Evolutionary conservation across 2,329 filamentous ascomycete species (phyloP).

Genomic region (Colletotrichum sp.): DNA sequence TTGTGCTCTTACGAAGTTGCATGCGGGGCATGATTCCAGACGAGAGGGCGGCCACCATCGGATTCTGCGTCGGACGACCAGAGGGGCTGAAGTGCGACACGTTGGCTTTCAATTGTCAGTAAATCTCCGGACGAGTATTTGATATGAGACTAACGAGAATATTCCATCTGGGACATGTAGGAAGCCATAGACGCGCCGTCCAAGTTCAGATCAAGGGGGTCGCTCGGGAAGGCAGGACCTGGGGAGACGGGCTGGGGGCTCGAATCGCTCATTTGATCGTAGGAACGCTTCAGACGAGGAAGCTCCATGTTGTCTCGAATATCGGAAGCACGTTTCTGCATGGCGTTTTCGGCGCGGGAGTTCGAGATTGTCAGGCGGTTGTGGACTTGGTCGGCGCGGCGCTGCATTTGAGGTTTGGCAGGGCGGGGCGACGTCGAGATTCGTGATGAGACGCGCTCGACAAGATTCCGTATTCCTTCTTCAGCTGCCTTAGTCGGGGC

Average conservation of each 20-base stretch:
- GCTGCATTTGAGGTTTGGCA: not conserved
- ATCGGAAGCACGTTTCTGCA: not conserved
- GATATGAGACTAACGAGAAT: not conserved
- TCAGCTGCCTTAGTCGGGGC: not conserved
- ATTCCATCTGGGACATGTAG: not conserved
- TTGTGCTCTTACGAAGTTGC: not conserved
- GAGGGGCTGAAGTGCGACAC: not conserved
- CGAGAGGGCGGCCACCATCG: not conserved
- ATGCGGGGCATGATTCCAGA: not conserved
- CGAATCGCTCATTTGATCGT: not conserved
- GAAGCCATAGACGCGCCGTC: not conserved
- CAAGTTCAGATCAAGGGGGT: not conserved
- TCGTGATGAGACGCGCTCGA: not conserved
- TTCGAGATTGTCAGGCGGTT: not conserved
- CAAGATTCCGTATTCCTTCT: not conserved
- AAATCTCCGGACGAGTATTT: not conserved
- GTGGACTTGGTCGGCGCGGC: not conserved
- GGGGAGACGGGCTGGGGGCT: not conserved
- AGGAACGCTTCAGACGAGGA: not conserved
- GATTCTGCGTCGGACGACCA: constrained; percentile 2
- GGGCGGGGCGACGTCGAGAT: not conserved
- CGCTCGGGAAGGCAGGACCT: not conserved
- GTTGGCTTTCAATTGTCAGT: not conserved
- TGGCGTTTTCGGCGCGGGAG: not conserved
- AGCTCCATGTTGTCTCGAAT: not conserved